A percentile compares a stretch with the other conserved stretches of the same genome.
Conservation (phyloP, 306 rosid genomes). For the Rubus idaeus region DNA sequence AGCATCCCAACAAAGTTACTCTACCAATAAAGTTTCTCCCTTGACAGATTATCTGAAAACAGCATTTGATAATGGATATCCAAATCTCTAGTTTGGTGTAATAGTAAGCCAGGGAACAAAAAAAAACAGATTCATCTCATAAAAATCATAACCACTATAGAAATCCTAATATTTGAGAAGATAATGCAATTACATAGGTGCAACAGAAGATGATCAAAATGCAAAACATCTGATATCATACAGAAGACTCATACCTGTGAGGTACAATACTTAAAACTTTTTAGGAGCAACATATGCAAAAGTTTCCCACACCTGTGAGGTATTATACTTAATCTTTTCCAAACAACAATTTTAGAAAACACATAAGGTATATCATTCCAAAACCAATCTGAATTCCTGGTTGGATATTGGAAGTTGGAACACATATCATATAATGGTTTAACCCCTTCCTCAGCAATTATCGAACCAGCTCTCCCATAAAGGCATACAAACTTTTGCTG, state of each 20-base stretch:
- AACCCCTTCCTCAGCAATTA: not conserved
- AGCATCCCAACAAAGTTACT: no score
- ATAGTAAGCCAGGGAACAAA: not conserved
- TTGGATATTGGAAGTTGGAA: not conserved
- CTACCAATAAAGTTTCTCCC: not conserved
- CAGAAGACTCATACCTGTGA: not conserved
- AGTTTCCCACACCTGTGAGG: not conserved
- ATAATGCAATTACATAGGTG: not conserved
- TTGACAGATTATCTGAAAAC: no score
- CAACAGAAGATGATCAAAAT: not conserved
- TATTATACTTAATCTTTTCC: not conserved
- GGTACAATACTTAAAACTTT: not conserved
- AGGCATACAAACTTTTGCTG: not conserved
- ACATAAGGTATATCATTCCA: not conserved
- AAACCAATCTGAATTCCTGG: slow-evolving; percentile 1
- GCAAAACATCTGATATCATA: not conserved
- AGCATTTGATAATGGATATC: no score
- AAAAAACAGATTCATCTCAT: not conserved
- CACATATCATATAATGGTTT: not conserved
- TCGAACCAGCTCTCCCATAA: not conserved
- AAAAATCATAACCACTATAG: not conserved
- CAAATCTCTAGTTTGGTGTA: not conserved
- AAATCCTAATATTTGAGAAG: not conserved
- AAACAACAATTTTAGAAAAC: not conserved
- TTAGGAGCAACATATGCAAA: not conserved